Conservation (phyloP, 192 early-diverging fungal species). For the Podila epicladia region DNA sequence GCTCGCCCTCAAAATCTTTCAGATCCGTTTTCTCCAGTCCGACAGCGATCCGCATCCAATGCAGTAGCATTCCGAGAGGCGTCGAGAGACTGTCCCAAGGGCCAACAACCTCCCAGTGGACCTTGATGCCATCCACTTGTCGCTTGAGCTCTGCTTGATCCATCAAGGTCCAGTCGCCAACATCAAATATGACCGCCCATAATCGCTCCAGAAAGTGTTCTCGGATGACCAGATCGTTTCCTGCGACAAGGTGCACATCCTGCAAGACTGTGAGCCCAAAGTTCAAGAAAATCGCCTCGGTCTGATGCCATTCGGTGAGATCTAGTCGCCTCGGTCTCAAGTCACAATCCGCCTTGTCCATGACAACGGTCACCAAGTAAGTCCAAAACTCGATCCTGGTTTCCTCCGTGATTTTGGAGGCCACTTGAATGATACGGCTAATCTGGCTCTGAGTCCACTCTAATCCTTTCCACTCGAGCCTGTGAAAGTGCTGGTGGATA, state of each 20-base stretch:
- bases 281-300: conserved; percentile 22
- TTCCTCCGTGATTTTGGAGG: conserved; percentile 12
- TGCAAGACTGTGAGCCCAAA: conserved; percentile 23
- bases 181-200: conserved; percentile 18
- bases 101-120: conserved; percentile 20
- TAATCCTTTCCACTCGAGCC: conserved; percentile 30
- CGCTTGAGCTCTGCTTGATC: not conserved
- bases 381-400: conserved; percentile 35
- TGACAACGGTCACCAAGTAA: conserved; percentile 19
- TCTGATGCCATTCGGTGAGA: conserved; percentile 9
- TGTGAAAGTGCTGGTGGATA: conserved; percentile 44
- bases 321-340: conserved; percentile 18
- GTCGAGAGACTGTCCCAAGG: conserved; percentile 27
- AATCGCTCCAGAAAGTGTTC: conserved; percentile 25
- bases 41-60: conserved; percentile 45
- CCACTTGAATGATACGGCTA: conserved; percentile 13
- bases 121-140: conserved; percentile 13
- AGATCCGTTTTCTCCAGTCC: conserved; percentile 31
- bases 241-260: conserved; percentile 16
- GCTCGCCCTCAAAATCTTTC: conserved; percentile 2
- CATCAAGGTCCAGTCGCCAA: conserved; percentile 23
- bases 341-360: conserved; percentile 36
- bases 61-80: conserved; percentile 22
- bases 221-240: conserved; percentile 28
- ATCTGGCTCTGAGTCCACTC: conserved; percentile 12